Percentiles rank a stretch among this genome's conserved stretches.
Evolutionary conservation across 257 asterid genomes (phyloP).

Genomic region (Pogostemon cablin): DNA sequence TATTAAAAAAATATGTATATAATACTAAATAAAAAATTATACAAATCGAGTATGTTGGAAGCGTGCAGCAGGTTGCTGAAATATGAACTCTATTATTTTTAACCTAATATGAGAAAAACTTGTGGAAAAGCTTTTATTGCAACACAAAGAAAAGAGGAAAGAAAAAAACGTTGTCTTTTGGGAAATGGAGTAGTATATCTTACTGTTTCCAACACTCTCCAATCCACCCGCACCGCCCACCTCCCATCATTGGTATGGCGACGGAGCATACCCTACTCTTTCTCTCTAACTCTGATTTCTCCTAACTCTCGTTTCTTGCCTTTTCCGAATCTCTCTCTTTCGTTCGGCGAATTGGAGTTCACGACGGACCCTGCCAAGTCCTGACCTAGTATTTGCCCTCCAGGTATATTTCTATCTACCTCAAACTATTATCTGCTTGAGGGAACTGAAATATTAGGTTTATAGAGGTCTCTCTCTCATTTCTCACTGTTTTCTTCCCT

Average conservation of each 20-base stretch:
- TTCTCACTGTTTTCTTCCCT: not conserved
- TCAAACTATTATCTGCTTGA: not conserved
- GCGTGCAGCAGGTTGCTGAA: too few species aligned
- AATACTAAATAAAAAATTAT: too few species aligned
- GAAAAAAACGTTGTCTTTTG: too few species aligned
- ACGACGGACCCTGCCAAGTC: not conserved
- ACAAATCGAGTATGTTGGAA: too few species aligned
- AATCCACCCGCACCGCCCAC: not conserved
- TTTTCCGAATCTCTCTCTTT: not conserved
- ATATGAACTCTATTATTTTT: too few species aligned
- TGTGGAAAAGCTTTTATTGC: too few species aligned
- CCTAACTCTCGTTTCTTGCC: not conserved
- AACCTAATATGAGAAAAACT: too few species aligned
- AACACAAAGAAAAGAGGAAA: too few species aligned
- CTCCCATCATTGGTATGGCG: not conserved
- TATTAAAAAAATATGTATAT: too few species aligned
- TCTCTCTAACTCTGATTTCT: not conserved
- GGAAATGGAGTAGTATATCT: too few species aligned
- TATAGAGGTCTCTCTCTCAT: not conserved
- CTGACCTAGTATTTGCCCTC: not conserved
- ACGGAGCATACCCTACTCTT: not conserved
- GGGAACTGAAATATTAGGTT: not conserved
- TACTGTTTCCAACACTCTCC: too few species aligned
- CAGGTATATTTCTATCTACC: not conserved
- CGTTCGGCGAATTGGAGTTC: not conserved